These are phyloP conservation scores for Acanthamoeba sp. DNA, from an alignment of 208 protist genomes.

Conservation along the genomic window DNA sequence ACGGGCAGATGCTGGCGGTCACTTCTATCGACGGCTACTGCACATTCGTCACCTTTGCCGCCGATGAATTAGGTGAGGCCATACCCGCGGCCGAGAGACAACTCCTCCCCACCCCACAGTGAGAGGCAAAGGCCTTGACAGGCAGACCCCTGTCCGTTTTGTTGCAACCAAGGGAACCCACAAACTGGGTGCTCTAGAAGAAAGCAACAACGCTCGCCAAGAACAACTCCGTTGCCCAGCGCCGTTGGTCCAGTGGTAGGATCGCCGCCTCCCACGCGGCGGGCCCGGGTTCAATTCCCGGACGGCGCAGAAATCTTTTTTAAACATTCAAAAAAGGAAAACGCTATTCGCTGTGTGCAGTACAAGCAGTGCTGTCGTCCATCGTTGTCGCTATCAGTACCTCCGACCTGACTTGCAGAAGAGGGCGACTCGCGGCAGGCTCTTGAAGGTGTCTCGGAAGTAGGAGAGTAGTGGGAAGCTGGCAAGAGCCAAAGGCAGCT, in stretches of 20 bases:
- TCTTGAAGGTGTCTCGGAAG: constrained; percentile 24
- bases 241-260: not conserved
- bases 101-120: not conserved
- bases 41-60: constrained; percentile 7
- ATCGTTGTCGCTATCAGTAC: not conserved
- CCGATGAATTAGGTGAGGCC: constrained; percentile 30
- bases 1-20: constrained; percentile 20
- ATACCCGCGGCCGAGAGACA: not conserved
- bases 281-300: not conserved
- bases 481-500: not conserved
- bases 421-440: not conserved
- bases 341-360: too few species aligned
- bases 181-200: too few species aligned
- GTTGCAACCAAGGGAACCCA: too few species aligned
- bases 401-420: constrained; percentile 28
- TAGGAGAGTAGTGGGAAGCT: constrained; percentile 5
- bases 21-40: constrained; percentile 49
- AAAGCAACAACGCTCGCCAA: too few species aligned
- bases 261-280: not conserved
- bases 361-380: too few species aligned
- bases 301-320: not conserved
- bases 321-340: too few species aligned
- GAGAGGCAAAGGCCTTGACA: too few species aligned
- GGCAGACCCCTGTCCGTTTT: too few species aligned
- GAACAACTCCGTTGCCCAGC: too few species aligned